Percentiles rank a stretch among this genome's conserved stretches.
phyloP scores from a whole-genome alignment of 768 basidiomycete species.

The Lyophyllum decastes region DNA sequence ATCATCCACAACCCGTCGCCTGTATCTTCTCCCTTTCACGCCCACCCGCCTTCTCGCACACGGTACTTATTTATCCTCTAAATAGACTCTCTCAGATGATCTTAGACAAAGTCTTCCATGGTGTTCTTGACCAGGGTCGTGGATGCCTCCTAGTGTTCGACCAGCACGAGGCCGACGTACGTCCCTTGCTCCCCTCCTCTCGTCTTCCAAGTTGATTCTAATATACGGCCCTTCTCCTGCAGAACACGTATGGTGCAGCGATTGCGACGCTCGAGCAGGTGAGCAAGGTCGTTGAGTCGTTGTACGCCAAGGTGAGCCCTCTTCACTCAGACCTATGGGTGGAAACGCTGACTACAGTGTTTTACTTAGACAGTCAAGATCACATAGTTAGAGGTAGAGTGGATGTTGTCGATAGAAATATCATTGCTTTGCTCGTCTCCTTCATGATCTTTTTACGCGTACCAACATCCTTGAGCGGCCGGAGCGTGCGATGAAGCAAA shows the following conservation, averaged over 20 bases:
- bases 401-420: background rate
- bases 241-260: conserved; percentile 89
- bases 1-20: background rate
- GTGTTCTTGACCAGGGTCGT: conserved; percentile 95
- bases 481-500: too few species aligned
- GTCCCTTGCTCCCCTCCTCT: conserved; percentile 30
- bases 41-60: background rate
- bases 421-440: background rate
- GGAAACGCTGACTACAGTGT: background rate
- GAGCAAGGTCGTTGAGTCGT: conserved; percentile 89
- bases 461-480: background rate
- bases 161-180: conserved; percentile 79
- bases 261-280: conserved; percentile 90
- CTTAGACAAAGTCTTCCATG: conserved; percentile 89
- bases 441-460: background rate
- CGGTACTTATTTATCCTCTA: background rate
- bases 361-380: background rate
- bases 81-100: conserved; percentile 95
- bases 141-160: conserved; percentile 93
- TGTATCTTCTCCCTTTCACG: background rate
- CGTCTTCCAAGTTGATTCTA: background rate
- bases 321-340: background rate
- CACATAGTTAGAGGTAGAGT: background rate
- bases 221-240: background rate
- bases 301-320: conserved; percentile 76